These are phyloP conservation scores for Malus hybrid DNA, from an alignment of 331 rosid species.

Conservation along the genomic window DNA sequence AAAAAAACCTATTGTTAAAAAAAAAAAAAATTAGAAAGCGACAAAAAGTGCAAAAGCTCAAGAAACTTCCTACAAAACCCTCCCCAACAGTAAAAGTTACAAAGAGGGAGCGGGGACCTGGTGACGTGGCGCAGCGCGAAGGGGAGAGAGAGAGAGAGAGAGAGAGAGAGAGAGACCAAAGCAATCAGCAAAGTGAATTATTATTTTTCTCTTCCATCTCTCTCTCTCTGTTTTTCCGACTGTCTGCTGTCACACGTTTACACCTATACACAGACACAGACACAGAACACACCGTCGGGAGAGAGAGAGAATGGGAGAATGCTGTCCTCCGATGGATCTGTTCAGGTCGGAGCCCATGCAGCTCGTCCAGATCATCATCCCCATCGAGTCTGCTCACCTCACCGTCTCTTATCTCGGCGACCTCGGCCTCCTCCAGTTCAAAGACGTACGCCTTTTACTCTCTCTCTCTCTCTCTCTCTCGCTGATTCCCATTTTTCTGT, in stretches of 20 bases:
- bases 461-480: background rate
- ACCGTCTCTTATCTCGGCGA: constrained; percentile 90
- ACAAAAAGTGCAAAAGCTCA: background rate
- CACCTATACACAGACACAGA: background rate
- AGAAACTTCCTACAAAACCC: background rate
- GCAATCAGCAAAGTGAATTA: background rate
- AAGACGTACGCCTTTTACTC: constrained; percentile 48
- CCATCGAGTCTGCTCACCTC: constrained; percentile 86
- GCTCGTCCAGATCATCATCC: constrained; percentile 91
- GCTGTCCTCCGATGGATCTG: constrained; percentile 96
- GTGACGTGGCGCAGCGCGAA: background rate
- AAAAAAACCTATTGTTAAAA: rapidly evolving
- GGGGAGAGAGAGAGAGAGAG: background rate
- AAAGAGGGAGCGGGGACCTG: background rate
- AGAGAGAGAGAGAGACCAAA: background rate
- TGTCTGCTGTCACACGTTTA: background rate
- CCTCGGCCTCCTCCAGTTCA: constrained; percentile 90
- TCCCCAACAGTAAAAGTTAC: background rate
- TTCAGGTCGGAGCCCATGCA: constrained; percentile 99
- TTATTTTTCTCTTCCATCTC: background rate
- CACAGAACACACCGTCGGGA: too few species aligned
- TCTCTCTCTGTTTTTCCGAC: background rate
- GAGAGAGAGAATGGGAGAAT: constrained; percentile 38
- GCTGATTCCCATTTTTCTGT: background rate
- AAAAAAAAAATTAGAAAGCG: background rate